Base-by-base conservation (phyloP, 495 filamentous ascomycete genomes). In the Lasiosphaeris hirsuta region DNA sequence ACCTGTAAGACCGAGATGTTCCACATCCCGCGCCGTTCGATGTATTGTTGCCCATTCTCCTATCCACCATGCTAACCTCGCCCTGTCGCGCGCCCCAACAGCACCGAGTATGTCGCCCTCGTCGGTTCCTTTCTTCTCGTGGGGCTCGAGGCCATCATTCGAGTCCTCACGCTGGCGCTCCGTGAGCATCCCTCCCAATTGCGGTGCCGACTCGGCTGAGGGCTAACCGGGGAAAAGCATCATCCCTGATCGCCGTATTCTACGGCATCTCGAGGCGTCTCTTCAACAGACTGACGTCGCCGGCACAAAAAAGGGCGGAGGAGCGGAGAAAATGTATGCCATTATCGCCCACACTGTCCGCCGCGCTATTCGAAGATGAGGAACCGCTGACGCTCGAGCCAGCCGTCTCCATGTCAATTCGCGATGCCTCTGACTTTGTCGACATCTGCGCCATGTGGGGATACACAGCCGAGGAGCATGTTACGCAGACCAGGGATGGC, bases 381-480 rank as follows among this genome's bases (percentile, higher is more conserved):
- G 40, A 14, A 9, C 49, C 37, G 57, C 69, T 70, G 59, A 67
- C 58, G 13, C 55, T 14, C 47, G 18, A 6, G 11, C 13, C 60
- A 83, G 81, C 75, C 46, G 69, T 81, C 48, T 81, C 79, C 10
- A 75, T 65, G 10, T 73, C 77, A 34, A 73, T 84, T 58, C 75
- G 81, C 59, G 77, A 90, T 61, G 90, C 93, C 10, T 86, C 87
- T 34, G 94, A 97, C 60, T 97, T 98, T 63, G 85, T 90, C 23
- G 95, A 97, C 64, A 80, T 98, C 8, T 97, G 95, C 69, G 83
- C 86, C 33, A 74, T 95, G 19, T 96, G 86, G 66, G 91, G 90
- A 30, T 98, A 96, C 68, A 86, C 89, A 64, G 87, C 93, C 10
- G 94, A 98, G 68, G 94, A 98, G 71, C 94, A 98, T 70, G 85